Evolutionary conservation across 352 stramenopile species (phyloP).

Genomic region (Phytophthora kernoviae): DNA sequence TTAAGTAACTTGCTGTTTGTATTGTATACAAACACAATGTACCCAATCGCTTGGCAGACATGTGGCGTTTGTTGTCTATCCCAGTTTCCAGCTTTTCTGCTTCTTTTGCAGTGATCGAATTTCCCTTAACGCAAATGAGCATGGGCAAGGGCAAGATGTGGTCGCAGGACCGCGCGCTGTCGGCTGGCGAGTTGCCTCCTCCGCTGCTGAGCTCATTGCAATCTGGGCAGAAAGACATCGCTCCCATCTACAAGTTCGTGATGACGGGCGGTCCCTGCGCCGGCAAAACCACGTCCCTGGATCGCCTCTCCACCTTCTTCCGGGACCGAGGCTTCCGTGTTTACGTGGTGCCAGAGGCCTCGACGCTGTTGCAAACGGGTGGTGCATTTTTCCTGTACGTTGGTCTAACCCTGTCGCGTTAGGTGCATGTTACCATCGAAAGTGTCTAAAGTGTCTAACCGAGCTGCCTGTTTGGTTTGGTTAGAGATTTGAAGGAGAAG

Average conservation of each 20-base stretch:
- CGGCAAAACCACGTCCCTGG: constrained; percentile 95
- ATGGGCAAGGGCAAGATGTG: constrained; percentile 53
- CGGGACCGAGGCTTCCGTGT: constrained; percentile 94
- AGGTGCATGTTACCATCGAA: too few relatives aligned
- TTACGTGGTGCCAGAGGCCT: constrained; percentile 95
- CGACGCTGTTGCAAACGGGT: constrained; percentile 94
- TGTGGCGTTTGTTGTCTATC: constrained; percentile 1
- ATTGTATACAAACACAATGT: too few relatives aligned
- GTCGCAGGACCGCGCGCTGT: constrained; percentile 57
- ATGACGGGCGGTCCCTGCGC: constrained; percentile 95
- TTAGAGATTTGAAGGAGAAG: constrained; percentile 74
- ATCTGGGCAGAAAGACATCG: constrained; percentile 66
- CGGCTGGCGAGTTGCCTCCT: constrained; percentile 40
- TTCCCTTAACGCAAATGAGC: constrained; percentile 23
- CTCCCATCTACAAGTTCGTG: constrained; percentile 93
- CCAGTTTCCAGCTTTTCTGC: too few relatives aligned
- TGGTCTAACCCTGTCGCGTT: too few relatives aligned
- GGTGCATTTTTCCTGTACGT: constrained; percentile 88
- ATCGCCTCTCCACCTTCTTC: constrained; percentile 91
- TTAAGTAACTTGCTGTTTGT: too few relatives aligned
- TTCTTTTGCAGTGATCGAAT: constrained; percentile 12
- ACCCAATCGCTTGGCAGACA: too few relatives aligned
- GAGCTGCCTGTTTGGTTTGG: too few relatives aligned
- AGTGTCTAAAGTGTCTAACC: background rate
- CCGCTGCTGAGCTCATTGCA: constrained; percentile 75